A percentile compares a stretch with the other conserved stretches of the same genome.
Evolutionary conservation across 768 basidiomycete species (phyloP).

Genomic region (Lactifluus hygrophoroides): DNA sequence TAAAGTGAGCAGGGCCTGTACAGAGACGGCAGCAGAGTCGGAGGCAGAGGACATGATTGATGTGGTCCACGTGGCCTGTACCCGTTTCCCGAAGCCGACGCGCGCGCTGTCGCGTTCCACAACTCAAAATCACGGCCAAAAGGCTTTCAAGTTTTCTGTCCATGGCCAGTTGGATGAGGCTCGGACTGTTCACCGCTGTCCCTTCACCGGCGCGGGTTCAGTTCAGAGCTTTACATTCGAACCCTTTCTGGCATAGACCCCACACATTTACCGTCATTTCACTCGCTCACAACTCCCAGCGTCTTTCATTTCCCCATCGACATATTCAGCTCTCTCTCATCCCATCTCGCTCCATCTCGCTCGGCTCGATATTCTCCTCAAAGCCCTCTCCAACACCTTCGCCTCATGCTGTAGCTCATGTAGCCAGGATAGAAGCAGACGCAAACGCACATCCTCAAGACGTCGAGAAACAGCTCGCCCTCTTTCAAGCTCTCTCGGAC

Average conservation of each 20-base stretch:
- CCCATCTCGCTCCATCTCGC: constrained; percentile 7
- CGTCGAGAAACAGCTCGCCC: constrained; percentile 55
- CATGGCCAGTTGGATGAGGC: constrained; percentile 7
- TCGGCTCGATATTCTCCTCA: constrained; percentile 11
- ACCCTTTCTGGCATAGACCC: constrained; percentile 18
- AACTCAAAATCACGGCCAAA: no score
- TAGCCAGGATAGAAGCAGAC: constrained; percentile 68
- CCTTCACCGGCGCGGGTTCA: not conserved
- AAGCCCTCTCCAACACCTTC: constrained; percentile 33
- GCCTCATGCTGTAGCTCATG: constrained; percentile 57
- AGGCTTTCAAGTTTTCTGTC: not conserved
- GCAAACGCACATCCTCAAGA: constrained; percentile 69
- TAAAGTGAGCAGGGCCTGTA: not conserved
- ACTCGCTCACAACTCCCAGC: constrained; percentile 3
- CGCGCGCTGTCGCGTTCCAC: no score
- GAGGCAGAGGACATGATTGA: constrained; percentile 29
- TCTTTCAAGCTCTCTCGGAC: constrained; percentile 58
- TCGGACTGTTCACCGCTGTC: constrained; percentile 9
- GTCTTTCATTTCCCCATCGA: constrained; percentile 1
- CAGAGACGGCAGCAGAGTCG: not conserved
- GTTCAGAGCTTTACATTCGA: constrained; percentile 10
- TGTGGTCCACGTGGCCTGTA: not conserved
- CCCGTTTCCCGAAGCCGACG: not conserved
- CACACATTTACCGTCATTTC: constrained; percentile 23
- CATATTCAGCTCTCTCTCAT: not conserved